phyloP scores from a whole-genome alignment of 345 rosid genomes.

The Salix viminalis region DNA sequence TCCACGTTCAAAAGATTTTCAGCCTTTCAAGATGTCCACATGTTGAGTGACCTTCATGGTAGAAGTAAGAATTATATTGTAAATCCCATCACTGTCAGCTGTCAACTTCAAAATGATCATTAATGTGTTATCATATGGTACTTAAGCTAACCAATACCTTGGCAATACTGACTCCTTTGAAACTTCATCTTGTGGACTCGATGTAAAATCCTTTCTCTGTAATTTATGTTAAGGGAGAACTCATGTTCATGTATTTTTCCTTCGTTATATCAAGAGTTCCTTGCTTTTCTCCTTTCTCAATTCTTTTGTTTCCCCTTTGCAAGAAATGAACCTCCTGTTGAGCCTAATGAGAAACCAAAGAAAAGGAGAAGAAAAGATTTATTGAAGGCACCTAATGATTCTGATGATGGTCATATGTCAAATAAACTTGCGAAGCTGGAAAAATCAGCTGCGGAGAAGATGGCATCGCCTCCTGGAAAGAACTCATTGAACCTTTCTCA shows the following conservation, averaged over 20 bases:
- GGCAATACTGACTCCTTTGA: background rate
- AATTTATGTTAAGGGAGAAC: background rate
- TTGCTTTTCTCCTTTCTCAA: constrained; percentile 8
- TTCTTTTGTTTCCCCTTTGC: constrained; percentile 17
- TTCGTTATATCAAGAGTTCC: background rate
- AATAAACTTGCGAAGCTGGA: constrained; percentile 54
- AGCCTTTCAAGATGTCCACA: background rate
- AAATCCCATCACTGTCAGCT: background rate
- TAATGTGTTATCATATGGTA: background rate
- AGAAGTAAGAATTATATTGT: background rate
- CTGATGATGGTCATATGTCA: constrained; percentile 39
- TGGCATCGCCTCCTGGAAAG: constrained; percentile 30
- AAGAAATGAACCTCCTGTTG: constrained; percentile 55
- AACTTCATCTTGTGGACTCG: background rate
- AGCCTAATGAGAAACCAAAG: constrained; percentile 59
- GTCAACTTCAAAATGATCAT: background rate
- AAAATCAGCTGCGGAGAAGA: constrained; percentile 42
- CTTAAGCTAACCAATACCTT: background rate
- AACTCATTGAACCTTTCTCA: constrained; percentile 28
- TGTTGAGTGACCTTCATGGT: background rate
- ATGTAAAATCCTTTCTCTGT: background rate
- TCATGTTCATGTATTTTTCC: background rate
- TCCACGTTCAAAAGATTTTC: background rate
- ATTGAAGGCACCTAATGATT: constrained; percentile 42
- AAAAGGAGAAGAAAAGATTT: constrained; percentile 80